Base-by-base conservation (phyloP, 2,329 filamentous ascomycete species). In the Cercospora beticola region DNA sequence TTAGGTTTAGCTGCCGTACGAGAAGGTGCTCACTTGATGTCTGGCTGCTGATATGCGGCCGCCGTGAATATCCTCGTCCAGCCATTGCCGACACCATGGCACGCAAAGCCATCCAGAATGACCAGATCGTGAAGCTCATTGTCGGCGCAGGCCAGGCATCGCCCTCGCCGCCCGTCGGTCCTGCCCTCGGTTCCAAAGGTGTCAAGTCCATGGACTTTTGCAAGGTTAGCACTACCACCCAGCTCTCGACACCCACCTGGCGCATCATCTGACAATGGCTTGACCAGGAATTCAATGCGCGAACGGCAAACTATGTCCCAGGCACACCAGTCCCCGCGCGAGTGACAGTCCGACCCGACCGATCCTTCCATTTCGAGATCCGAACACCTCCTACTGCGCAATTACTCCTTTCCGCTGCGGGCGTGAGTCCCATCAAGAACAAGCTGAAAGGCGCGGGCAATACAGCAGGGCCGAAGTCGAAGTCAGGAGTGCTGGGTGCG, bases 201-300 rank as follows among this genome's bases (percentile, higher is more conserved):
- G 92, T 99, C 71, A 99, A 99, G 85, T 96, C 92, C 68, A 99
- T 99, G 90, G 95, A 99, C 83, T 99, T 98, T 81, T 98, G 95
- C 89, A 98, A 98, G 87, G 94, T 97, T 80, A 67, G 78, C 62
- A n/a, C 49, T 43, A 52, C 64, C 52, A 46, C 59, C 62, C 8
- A 58, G 49, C 62, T 64, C 57, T 36, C 16, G 21, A 57, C 46
- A 46, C 23, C 9, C 36, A 26, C 28, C n/a, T 58, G 21, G 54
- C 54, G 54, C 64, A 28, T 49, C 36, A 56, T 63, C 68, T 67
- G 56, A 67, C 54, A 31, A 63, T 30, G 54, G 18, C 40, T 56
- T 2, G 10, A 31, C 52, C 43, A 73, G 71, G 71, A 73, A 71
- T 73, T 73, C 70, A 73, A 73, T 49, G 71, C 71, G 70, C 69